A percentile compares a stretch with the other conserved stretches of the same genome.
Conservation (phyloP, 176 grass and related monocot species). For the Oryza australiensis region DNA sequence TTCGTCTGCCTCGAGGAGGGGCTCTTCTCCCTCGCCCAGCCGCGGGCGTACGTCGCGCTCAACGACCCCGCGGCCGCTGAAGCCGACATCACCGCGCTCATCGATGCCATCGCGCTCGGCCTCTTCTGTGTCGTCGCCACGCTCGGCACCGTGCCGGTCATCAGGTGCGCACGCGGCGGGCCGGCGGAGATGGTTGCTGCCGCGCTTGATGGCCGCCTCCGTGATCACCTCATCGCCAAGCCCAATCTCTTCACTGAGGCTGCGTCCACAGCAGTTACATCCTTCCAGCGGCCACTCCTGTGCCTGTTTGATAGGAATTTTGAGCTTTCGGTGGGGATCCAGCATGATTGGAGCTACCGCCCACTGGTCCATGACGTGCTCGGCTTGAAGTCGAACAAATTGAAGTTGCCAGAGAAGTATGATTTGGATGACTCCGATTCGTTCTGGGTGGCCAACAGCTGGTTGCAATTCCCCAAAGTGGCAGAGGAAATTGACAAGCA, state of each 20-base stretch:
- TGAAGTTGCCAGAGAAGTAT: slow-evolving; percentile 64
- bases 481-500: slow-evolving; percentile 77
- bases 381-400: slow-evolving; percentile 74
- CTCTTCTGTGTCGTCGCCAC: slow-evolving; percentile 78
- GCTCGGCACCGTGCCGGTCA: slow-evolving; percentile 76
- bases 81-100: slow-evolving; percentile 61
- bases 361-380: slow-evolving; percentile 85
- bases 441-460: slow-evolving; percentile 86
- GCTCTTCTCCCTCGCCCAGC: slow-evolving; percentile 87
- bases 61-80: slow-evolving; percentile 83
- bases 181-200: slow-evolving; percentile 83
- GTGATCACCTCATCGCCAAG: slow-evolving; percentile 79
- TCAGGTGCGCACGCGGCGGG: slow-evolving; percentile 75
- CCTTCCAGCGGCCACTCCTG: slow-evolving; percentile 83
- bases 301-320: slow-evolving; percentile 91
- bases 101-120: slow-evolving; percentile 68
- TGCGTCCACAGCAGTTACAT: slow-evolving; percentile 33
- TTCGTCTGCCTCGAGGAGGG: slow-evolving; percentile 87
- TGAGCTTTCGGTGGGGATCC: slow-evolving; percentile 71
- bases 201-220: slow-evolving; percentile 61
- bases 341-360: slow-evolving; percentile 94
- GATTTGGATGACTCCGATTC: slow-evolving; percentile 85
- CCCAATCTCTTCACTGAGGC: slow-evolving; percentile 85
- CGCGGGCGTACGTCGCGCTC: slow-evolving; percentile 71
- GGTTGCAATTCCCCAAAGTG: slow-evolving; percentile 84